Base-by-base conservation (phyloP, 2,329 filamentous ascomycete species). In the Aspergillus aculeatinus region DNA sequence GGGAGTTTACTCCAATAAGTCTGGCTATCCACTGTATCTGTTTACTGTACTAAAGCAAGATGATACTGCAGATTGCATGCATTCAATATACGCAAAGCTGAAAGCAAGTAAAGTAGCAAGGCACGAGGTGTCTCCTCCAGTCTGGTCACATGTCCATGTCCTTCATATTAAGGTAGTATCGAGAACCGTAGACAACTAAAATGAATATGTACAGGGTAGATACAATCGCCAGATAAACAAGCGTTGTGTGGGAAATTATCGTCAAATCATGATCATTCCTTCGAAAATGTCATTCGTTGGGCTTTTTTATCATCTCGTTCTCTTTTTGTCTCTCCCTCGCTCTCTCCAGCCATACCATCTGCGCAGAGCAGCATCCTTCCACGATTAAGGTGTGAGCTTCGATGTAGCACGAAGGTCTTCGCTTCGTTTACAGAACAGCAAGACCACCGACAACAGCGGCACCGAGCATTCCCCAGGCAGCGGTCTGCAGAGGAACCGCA, bases 381-480 rank as follows among this genome's bases (percentile, higher is more conserved):
- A 19, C 6, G n/a, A 19, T 16, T 19, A 44, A 19, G 39, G 1
- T 3, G 9, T 29, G 27, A 9, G 27, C 2, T 3, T 9, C 7
- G 27, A 3, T 29, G 27, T 29, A 3, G 7, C 7, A 9, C 27
- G 5, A 9, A 29, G 9, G 27, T 9, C 27, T 9, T 35, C 12
- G 12, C 1, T 2, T 12, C 3, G 33, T 19, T 62, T 67, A 76
- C 53, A 77, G 63, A 56, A 74, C 59, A 35, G 71, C 73, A 50
- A 76, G 57, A 21, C 68, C 70, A 51, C 71, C 74, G 19, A 69
- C 63, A 48, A 77, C 60, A 4, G 68, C 72, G 25, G 70, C 74
- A 11, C 73, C 74, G 11, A 78, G 51, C 29, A 77, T 55, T 31
- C 75, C 73, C 76, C 75, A 77, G 12, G 68, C 68, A 56, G 72